Evolutionary conservation across 345 rosid species (phyloP).

Genomic region (Ceriops decandra): DNA sequence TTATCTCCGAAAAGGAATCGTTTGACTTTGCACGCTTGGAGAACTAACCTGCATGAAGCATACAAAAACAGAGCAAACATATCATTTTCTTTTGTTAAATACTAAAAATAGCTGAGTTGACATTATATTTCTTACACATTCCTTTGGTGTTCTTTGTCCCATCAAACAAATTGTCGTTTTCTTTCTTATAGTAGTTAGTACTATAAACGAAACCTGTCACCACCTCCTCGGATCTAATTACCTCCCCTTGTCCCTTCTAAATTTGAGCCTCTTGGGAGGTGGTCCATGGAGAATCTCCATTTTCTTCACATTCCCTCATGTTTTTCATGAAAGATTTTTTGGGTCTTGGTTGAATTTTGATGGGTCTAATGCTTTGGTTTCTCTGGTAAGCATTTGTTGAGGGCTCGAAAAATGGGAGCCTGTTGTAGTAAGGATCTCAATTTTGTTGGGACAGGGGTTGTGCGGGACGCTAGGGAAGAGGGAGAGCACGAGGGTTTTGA

Average conservation of each 20-base stretch:
- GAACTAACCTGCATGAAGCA: too few species aligned
- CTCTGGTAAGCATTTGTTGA: neutral
- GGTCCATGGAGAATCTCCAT: neutral
- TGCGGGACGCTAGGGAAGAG: constrained; percentile 24
- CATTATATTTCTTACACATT: neutral
- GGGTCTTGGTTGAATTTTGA: constrained; percentile 18
- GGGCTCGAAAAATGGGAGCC: constrained; percentile 54
- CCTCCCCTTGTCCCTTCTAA: constrained; percentile 22
- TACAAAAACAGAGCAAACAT: too few species aligned
- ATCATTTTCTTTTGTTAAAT: too few species aligned
- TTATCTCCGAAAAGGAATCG: too few species aligned
- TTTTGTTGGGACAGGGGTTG: constrained; percentile 12
- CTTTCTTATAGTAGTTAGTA: neutral
- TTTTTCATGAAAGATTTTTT: constrained; percentile 14
- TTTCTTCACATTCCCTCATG: constrained; percentile 15
- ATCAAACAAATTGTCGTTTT: neutral
- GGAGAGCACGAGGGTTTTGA: constrained; percentile 15
- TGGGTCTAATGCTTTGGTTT: constrained; percentile 7
- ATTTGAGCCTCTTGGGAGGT: constrained; percentile 4
- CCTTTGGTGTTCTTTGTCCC: neutral
- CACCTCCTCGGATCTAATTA: constrained; percentile 7
- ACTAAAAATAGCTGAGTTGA: too few species aligned
- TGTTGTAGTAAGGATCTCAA: constrained; percentile 63
- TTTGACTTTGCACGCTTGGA: too few species aligned
- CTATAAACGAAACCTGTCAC: constrained; percentile 6